Evolutionary conservation across 2,329 filamentous ascomycete genomes (phyloP), one percentile per base, ranked within the genome.

Genomic region (Aspergillus eucalypticola): DNA sequence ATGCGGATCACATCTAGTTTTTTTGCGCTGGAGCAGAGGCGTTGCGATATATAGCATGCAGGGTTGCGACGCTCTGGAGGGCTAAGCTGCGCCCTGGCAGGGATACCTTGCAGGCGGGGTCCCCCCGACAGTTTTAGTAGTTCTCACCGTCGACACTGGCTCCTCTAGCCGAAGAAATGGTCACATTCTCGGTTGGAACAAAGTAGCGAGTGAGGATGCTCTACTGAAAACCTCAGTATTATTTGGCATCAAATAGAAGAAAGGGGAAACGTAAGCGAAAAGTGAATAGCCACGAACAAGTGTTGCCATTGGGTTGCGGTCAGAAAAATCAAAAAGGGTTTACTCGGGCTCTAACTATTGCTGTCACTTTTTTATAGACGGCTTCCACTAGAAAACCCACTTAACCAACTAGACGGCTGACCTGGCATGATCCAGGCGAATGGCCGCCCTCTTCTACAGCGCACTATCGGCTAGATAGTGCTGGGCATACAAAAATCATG

Each of bases 131-230:
- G 27, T 42, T 35, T 46, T 27, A 32, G 21, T 27, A 25, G 39
- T 21, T 44, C 19, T 29, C 39, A 32, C 53, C 53, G 42, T 55
- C 23, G 25, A 21, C 25, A 55, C 41, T 39, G 23, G 11, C 25
- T 19, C 15, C 46, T 29, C 15, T 29, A 50, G 46, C 46, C 46
- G n/a, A 27, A 15, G 39, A 25, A 17, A 38, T 55, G 17, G 42
- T 55, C 41, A 25, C 39, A 35, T 55, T 25, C 53, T 55, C 53
- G 21, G 32, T 25, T 42, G 53, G 41, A 13, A 55, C 53, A n/a
- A 32, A 50, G 2, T n/a, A 27, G 25, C 25, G 15, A 15, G 25
- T 19, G 25, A 50, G n/a, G 25, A n/a, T 19, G 23, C 46, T 27
- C 19, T 44, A 23, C 11, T 44, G 11, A 19, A 44, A 21, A 23